Evolutionary conservation across 2,329 filamentous ascomycete species (phyloP).

Genomic region (Grosmannia serpens): DNA sequence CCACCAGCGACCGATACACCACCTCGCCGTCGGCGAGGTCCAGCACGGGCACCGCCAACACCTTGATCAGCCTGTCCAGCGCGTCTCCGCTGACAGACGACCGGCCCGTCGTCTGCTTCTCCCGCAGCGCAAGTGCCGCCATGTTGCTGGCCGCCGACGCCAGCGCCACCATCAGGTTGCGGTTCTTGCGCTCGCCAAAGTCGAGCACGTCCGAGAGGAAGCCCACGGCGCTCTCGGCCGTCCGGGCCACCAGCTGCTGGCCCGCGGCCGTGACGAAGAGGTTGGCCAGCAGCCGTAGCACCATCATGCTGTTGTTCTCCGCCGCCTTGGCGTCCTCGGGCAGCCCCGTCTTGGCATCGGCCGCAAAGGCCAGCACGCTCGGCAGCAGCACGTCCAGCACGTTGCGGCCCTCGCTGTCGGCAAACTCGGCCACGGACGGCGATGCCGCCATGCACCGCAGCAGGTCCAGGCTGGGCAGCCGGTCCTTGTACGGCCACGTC

Average conservation of each 20-base stretch:
- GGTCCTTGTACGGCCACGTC: constrained; percentile 67
- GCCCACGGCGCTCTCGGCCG: constrained; percentile 44
- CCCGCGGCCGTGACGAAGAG: constrained; percentile 69
- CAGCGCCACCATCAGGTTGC: constrained; percentile 72
- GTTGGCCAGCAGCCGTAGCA: constrained; percentile 69
- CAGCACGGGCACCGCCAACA: constrained; percentile 51
- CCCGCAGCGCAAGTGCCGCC: constrained; percentile 53
- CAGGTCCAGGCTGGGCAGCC: constrained; percentile 76
- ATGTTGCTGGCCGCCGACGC: constrained; percentile 80
- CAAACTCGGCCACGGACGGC: constrained; percentile 51
- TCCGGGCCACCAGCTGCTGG: constrained; percentile 49
- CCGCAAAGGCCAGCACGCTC: constrained; percentile 10
- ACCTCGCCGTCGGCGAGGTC: constrained; percentile 69
- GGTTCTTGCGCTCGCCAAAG: constrained; percentile 48
- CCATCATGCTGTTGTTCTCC: constrained; percentile 81
- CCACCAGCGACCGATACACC: constrained; percentile 70
- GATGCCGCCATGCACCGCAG: constrained; percentile 70
- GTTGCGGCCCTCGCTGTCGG: constrained; percentile 39
- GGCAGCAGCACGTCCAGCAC: constrained; percentile 45
- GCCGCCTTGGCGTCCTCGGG: constrained; percentile 44
- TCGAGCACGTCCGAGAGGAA: constrained; percentile 53
- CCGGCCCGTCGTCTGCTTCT: constrained; percentile 29
- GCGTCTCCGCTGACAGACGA: constrained; percentile 29
- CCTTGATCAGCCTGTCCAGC: constrained; percentile 32
- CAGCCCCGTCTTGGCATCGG: constrained; percentile 26